phyloP scores from a whole-genome alignment of 169 alveolate genomes.

The Blepharisma undulans region DNA sequence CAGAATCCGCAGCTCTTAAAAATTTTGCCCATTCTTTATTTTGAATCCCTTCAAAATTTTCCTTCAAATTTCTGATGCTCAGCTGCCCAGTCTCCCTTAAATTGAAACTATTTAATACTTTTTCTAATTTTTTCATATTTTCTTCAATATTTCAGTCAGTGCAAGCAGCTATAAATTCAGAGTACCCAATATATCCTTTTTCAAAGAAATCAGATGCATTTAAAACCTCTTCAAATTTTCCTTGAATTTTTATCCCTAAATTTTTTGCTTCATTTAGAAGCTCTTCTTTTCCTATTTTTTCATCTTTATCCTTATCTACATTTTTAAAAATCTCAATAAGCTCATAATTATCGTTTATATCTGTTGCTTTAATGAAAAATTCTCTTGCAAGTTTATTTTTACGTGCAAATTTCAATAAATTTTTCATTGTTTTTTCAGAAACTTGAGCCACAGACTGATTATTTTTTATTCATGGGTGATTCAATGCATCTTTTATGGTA shows the following conservation, averaged over 20 bases:
- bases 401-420: no score
- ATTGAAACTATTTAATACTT: not conserved
- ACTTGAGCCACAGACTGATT: not conserved
- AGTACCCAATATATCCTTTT: not conserved
- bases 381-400: no score
- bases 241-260: not conserved
- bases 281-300: not conserved
- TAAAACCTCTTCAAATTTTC: not conserved
- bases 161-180: conserved; percentile 26
- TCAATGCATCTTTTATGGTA: conserved; percentile 81
- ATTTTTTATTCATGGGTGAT: conserved; percentile 87
- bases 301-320: not conserved
- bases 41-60: not conserved
- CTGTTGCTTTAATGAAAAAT: no score
- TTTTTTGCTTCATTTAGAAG: not conserved
- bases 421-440: no score
- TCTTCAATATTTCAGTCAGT: not conserved
- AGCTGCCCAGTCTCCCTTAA: not conserved
- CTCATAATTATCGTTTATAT: no score
- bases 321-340: not conserved
- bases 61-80: not conserved
- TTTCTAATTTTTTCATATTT: not conserved
- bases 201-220: not conserved
- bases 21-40: not conserved
- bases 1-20: not conserved